Base-by-base conservation (phyloP, 306 rosid genomes). In the Cajanus cajan region DNA sequence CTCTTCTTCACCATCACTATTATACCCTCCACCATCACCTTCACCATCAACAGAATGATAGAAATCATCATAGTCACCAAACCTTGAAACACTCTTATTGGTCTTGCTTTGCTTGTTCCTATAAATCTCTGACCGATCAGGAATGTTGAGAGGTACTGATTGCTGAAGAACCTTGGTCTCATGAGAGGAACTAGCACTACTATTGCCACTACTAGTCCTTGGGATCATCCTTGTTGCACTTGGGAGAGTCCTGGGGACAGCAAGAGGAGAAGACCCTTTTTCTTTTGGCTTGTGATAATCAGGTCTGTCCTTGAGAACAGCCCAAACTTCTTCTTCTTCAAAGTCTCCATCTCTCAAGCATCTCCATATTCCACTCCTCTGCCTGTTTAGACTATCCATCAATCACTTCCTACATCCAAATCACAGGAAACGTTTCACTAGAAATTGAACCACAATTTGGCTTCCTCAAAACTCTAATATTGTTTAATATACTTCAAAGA, bases 321-420 rank as follows among this genome's bases (percentile, higher is more conserved):
- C 79, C 98, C 98, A 94, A 68, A 92, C 89, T 31, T 92, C 97
- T 57, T 83, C 90, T 72, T 94, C 98, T 82, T 94, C 94, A 71
- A 90, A 92, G 28, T 94, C 98, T 62, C 89, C 98, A 77, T 94
- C 92, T 81, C 90, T 92, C 21, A 92, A 78, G 3, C 93, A 87
- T 84, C 94, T 89, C 98, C 98, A 94, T 69, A 89, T 78, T 14
- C 83, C 93, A 83, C 89, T 92, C 45, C 63, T 77, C 74, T 88
- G 91, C 85, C 90, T 89, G 36, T 25, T 36, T 52, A 90, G 52
- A n/a, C 80, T 77, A 68, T 80, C 94, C 98, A 92, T 94, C 39
- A 55, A 39, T 62, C 80, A 64, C 79, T 74, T 80, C 86, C 88
- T 91, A 61, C 80, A 83, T 66, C 48, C 70, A 78, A 59, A 80